Evolutionary conservation across 2,329 filamentous ascomycete species (phyloP), one percentile per base, ranked within the genome.

Genomic region (Paracorniculantispora psalliotae): DNA sequence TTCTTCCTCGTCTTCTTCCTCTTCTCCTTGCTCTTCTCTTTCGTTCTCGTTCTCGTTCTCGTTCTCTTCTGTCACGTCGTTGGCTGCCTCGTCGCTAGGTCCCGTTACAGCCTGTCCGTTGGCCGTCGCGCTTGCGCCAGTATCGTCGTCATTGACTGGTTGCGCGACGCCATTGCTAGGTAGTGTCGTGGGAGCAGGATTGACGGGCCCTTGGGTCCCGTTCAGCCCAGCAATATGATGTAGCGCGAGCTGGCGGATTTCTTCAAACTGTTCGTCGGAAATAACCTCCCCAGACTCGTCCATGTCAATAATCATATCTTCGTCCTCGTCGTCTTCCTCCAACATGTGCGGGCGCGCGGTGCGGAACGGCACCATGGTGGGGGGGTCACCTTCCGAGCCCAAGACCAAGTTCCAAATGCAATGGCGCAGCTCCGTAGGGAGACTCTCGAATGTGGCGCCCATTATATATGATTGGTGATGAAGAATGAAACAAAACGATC

Each of bases 381-480:
- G 64, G 19, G 50, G 46, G 41, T 65, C 61, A 1, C 57, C 53
- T 4, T 57, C 46, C 35, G 30, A 35, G 2, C 60, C 53, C 1
- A 69, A 44, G 17, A 60, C 50, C 3, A 58, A 54, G 8, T 55
- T 35, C 68, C 68, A 71, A 33, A 71, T 65, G 7, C 52, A 30
- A 8, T 44, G 53, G 26, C 69, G 68, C 8, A 71, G 56, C 62
- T 71, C 68, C 12, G 46, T 17, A 2, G 67, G 66, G 19, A 71
- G 62, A 3, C 41, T 51, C 6, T 4, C 9, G 37, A 71, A 72
- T 3, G 21, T 37, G 23, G 39, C 53, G 17, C 30, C n/a, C 59
- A 59, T 58, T 30, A 39, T 33, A 43, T n/a, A 21, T 26, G 13
- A 12, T 8, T 28, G 13, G 19, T 10, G 23, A 4, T 33, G 19